phyloP scores from a whole-genome alignment of 2,329 filamentous ascomycete genomes.

The Diaporthe capsici region DNA sequence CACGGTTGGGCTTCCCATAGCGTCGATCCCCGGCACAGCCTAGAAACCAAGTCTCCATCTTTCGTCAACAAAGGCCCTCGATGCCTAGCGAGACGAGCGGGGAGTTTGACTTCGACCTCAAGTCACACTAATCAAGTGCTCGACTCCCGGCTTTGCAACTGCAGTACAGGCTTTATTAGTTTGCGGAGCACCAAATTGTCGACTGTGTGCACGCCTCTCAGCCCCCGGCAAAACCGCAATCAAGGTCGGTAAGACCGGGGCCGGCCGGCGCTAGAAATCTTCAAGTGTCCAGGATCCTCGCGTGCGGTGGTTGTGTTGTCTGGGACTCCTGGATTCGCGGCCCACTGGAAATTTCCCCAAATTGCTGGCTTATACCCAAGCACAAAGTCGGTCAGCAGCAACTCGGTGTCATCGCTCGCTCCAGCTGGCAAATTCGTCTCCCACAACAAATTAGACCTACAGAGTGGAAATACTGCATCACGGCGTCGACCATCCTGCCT shows the following conservation, averaged over 20 bases:
- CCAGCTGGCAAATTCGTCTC: slow-evolving; percentile 2
- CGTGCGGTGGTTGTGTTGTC: neutral
- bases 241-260: slow-evolving; percentile 43
- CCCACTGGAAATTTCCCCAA: slow-evolving; percentile 24
- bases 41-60: slow-evolving; percentile 11
- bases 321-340: neutral
- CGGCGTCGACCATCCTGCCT: slow-evolving; percentile 14
- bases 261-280: slow-evolving; percentile 42
- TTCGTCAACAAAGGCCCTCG: neutral
- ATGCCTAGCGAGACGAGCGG: slow-evolving; percentile 24
- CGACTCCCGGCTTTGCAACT: slow-evolving; percentile 4
- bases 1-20: neutral
- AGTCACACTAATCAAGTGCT: slow-evolving; percentile 11
- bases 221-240: slow-evolving; percentile 22
- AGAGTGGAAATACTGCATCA: slow-evolving; percentile 9
- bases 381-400: slow-evolving; percentile 27
- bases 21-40: slow-evolving; percentile 17
- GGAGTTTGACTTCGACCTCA: slow-evolving; percentile 20
- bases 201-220: slow-evolving; percentile 26
- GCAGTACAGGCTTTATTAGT: neutral
- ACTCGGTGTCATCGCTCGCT: slow-evolving; percentile 14
- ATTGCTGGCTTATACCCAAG: slow-evolving; percentile 1
- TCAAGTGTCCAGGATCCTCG: slow-evolving; percentile 38
- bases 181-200: slow-evolving; percentile 18
- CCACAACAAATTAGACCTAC: neutral